Evolutionary conservation across 306 rosid genomes (phyloP).

Genomic region (Crataegus laevigata): DNA sequence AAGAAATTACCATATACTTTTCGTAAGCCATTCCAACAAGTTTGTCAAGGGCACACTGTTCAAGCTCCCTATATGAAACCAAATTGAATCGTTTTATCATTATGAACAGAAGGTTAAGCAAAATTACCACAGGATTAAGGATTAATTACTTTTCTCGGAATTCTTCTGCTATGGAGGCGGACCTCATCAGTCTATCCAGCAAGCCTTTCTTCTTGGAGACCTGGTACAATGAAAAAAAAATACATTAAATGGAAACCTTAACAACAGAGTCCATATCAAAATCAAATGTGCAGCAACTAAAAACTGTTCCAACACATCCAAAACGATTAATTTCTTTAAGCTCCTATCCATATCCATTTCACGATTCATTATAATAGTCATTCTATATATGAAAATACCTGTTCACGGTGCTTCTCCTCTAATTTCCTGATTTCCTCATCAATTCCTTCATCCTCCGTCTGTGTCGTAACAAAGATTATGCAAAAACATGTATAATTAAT

Average conservation of each 20-base stretch:
- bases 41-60: slow-evolving; percentile 68
- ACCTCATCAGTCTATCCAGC: slow-evolving; percentile 50
- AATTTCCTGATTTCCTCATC: slow-evolving; percentile 58
- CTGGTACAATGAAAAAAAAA: slow-evolving; percentile 37
- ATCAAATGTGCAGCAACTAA: background rate
- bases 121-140: slow-evolving; percentile 18
- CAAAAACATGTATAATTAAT: slow-evolving; percentile 12
- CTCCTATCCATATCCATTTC: background rate
- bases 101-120: slow-evolving; percentile 17
- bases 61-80: slow-evolving; percentile 68
- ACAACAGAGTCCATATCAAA: slow-evolving; percentile 2
- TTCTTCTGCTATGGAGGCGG: slow-evolving; percentile 50
- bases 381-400: slow-evolving; percentile 40
- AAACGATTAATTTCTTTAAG: background rate
- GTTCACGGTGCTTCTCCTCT: slow-evolving; percentile 57
- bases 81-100: slow-evolving; percentile 12
- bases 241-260: slow-evolving; percentile 10
- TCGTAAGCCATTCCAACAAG: slow-evolving; percentile 72
- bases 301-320: background rate
- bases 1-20: slow-evolving; percentile 73
- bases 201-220: slow-evolving; percentile 59
- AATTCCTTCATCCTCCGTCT: slow-evolving; percentile 61
- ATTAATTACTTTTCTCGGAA: slow-evolving; percentile 60
- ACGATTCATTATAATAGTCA: slow-evolving; percentile 5
- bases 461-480: slow-evolving; percentile 39